A percentile compares a stretch with the other conserved stretches of the same genome.
Evolutionary conservation across 129 eudicot species (phyloP).

Genomic region (Helichrysum umbraculigerum): DNA sequence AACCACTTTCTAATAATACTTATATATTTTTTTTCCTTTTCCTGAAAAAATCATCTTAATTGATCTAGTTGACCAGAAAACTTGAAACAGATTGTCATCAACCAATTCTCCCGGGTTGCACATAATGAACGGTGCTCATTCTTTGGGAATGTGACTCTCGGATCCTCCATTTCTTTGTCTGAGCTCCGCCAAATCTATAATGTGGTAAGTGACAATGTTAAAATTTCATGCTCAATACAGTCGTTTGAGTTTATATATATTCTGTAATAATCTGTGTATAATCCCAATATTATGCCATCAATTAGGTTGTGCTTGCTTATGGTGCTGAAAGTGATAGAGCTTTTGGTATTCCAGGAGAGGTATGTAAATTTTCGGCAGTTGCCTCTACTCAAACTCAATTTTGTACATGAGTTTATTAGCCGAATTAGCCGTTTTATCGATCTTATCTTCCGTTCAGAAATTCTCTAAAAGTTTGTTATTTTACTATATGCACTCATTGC

Average conservation of each 20-base stretch:
- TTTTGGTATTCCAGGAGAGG: slow-evolving; percentile 91
- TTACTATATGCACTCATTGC: slow-evolving; percentile 15
- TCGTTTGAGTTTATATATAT: slow-evolving; percentile 4
- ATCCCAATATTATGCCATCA: slow-evolving; percentile 12
- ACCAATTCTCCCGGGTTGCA: slow-evolving; percentile 88
- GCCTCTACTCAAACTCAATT: neutral
- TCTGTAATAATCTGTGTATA: slow-evolving; percentile 6
- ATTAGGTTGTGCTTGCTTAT: slow-evolving; percentile 94
- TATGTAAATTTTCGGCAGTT: slow-evolving; percentile 22
- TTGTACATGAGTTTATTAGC: neutral
- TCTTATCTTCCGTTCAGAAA: neutral
- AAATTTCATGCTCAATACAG: slow-evolving; percentile 3
- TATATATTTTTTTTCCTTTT: neutral
- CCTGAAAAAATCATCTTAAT: slow-evolving; percentile 31
- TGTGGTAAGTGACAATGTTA: slow-evolving; percentile 60
- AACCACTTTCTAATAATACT: neutral
- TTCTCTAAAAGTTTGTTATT: neutral
- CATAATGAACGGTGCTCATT: slow-evolving; percentile 68
- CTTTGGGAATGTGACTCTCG: slow-evolving; percentile 85
- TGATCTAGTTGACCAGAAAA: slow-evolving; percentile 60
- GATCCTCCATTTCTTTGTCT: slow-evolving; percentile 69
- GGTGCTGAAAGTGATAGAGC: slow-evolving; percentile 95
- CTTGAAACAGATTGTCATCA: slow-evolving; percentile 91
- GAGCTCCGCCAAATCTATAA: slow-evolving; percentile 85
- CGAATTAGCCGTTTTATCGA: neutral